Percentiles rank a stretch among this genome's conserved stretches.
Conservation (phyloP, 805 yeast species). For the Yamadazyma takamatsuzukensis region DNA sequence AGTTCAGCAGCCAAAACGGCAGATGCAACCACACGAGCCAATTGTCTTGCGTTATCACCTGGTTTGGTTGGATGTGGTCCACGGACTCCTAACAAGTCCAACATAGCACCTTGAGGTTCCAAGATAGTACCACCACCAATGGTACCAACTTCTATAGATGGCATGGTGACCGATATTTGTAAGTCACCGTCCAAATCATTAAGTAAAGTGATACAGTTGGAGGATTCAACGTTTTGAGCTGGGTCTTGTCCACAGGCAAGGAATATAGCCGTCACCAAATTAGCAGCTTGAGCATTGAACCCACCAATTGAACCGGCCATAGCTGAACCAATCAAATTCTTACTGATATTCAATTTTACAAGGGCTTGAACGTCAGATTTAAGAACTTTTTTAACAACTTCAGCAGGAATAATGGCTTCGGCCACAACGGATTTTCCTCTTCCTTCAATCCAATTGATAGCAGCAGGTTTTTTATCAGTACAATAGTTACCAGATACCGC, state of each 20-base stretch:
- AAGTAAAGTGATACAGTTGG: slow-evolving; percentile 96
- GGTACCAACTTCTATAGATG: slow-evolving; percentile 97
- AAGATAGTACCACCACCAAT: slow-evolving; percentile 98
- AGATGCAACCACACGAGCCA: slow-evolving; percentile 89
- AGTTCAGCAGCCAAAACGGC: slow-evolving; percentile 96
- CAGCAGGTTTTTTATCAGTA: slow-evolving; percentile 96
- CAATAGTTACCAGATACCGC: slow-evolving; percentile 97
- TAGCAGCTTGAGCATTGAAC: slow-evolving; percentile 97
- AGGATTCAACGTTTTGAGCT: slow-evolving; percentile 97
- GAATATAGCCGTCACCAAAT: slow-evolving; percentile 88
- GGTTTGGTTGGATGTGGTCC: slow-evolving; percentile 95
- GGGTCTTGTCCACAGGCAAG: slow-evolving; percentile 99
- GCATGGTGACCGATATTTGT: slow-evolving; percentile 96
- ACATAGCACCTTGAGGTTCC: slow-evolving; percentile 96
- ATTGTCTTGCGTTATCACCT: slow-evolving; percentile 90
- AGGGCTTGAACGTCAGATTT: slow-evolving; percentile 91
- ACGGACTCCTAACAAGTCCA: slow-evolving; percentile 87
- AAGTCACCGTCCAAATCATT: slow-evolving; percentile 65
- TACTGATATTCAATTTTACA: slow-evolving; percentile 82
- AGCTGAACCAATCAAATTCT: slow-evolving; percentile 93
- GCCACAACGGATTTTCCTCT: slow-evolving; percentile 98
- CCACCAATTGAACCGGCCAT: slow-evolving; percentile 99
- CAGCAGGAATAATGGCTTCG: slow-evolving; percentile 84
- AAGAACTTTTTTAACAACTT: slow-evolving; percentile 73
- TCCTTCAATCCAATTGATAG: slow-evolving; percentile 98